Percentiles rank a stretch among this genome's conserved stretches.
Conservation (phyloP, 495 filamentous ascomycete genomes). For the Astrothelium subdiscretum region DNA sequence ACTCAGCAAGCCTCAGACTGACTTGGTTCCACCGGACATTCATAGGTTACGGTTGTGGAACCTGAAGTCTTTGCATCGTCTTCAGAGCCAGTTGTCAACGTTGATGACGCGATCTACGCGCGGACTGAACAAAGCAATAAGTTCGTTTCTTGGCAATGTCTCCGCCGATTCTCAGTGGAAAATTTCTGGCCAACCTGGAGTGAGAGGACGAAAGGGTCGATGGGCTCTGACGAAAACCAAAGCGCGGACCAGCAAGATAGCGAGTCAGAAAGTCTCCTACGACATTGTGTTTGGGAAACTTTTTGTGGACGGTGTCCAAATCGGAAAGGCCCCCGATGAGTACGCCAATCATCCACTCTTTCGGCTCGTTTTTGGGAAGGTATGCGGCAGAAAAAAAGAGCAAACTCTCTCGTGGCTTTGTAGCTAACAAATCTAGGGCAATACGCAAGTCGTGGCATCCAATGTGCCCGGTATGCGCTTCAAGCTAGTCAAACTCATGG, state of each 20-base stretch:
- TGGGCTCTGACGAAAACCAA: not conserved
- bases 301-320: not conserved
- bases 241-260: not conserved
- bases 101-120: not conserved
- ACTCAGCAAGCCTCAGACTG: not conserved
- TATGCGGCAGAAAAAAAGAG: no score
- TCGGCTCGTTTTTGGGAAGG: not conserved
- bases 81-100: not conserved
- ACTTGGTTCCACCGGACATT: not conserved
- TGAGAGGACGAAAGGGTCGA: not conserved
- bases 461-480: not conserved
- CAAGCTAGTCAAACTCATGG: not conserved
- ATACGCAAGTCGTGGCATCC: not conserved
- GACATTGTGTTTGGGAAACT: not conserved
- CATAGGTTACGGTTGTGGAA: not conserved
- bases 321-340: not conserved
- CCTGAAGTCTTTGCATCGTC: not conserved
- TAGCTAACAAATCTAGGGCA: not conserved
- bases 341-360: not conserved
- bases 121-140: not conserved
- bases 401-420: not conserved
- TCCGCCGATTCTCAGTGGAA: not conserved
- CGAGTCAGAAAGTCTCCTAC: not conserved
- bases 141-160: not conserved
- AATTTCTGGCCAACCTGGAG: not conserved